A percentile compares a stretch with the other conserved stretches of the same genome.
phyloP scores from a whole-genome alignment of 2,329 filamentous ascomycete species.

The Fusarium phyllophilum region DNA sequence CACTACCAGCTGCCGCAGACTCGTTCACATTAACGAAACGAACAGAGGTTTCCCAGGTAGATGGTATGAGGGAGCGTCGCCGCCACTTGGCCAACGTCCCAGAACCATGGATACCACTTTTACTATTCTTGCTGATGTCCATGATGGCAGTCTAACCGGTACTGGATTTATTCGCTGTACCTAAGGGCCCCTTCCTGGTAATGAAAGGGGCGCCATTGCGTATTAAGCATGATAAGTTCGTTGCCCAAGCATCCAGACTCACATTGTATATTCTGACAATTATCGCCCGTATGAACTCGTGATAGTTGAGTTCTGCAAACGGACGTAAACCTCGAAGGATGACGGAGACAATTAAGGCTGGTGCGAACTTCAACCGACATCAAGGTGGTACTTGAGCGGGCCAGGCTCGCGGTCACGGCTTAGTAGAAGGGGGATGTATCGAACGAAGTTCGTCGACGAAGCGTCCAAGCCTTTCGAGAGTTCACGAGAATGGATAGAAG shows the following conservation, averaged over 20 bases:
- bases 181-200: slow-evolving; percentile 32
- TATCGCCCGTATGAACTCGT: slow-evolving; percentile 65
- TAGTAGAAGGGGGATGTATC: slow-evolving; percentile 9
- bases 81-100: slow-evolving; percentile 44
- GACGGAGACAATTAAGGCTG: slow-evolving; percentile 65
- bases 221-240: slow-evolving; percentile 39
- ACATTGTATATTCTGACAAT: slow-evolving; percentile 64
- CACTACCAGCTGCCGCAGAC: slow-evolving; percentile 75
- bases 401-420: slow-evolving; percentile 42
- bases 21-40: slow-evolving; percentile 73
- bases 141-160: slow-evolving; percentile 52
- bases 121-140: slow-evolving; percentile 51
- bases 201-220: slow-evolving; percentile 30
- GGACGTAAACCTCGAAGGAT: slow-evolving; percentile 67
- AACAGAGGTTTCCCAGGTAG: slow-evolving; percentile 64
- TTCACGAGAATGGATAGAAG: slow-evolving; percentile 9
- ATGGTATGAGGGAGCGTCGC: slow-evolving; percentile 61
- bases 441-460: slow-evolving; percentile 18
- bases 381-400: slow-evolving; percentile 58
- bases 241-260: slow-evolving; percentile 37
- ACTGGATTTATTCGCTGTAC: slow-evolving; percentile 33
- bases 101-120: slow-evolving; percentile 18
- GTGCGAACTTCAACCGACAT: slow-evolving; percentile 69
- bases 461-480: background rate
- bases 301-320: slow-evolving; percentile 66